Conservation (phyloP, 768 basidiomycete genomes). For the Suillus spraguei region DNA sequence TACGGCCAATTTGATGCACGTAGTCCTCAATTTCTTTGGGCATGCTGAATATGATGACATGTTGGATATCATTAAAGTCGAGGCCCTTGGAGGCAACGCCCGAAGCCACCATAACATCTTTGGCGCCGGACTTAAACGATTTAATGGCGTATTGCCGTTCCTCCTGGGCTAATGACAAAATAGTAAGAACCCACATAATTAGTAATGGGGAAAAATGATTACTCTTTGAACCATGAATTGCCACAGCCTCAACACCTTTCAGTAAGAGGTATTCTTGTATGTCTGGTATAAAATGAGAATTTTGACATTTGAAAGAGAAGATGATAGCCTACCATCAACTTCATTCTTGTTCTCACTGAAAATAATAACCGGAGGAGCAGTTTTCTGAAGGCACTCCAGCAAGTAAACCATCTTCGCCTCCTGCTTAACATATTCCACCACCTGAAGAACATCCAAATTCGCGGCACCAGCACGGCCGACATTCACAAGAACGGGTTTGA, state of each 20-base stretch:
- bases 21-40: conserved; percentile 99
- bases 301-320: conserved; percentile 1
- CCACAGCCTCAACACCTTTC: conserved; percentile 98
- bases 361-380: conserved; percentile 95
- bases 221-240: conserved; percentile 99
- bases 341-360: conserved; percentile 99
- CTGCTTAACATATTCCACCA: conserved; percentile 98
- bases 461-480: conserved; percentile 98
- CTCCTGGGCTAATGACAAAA: conserved; percentile 73
- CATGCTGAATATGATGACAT: conserved; percentile 99
- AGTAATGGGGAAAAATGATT: conserved; percentile 11
- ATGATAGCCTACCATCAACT: conserved; percentile 78
- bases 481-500: conserved; percentile 93
- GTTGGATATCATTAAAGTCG: conserved; percentile 98
- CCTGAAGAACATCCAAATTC: conserved; percentile 93
- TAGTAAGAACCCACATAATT: conserved; percentile 7
- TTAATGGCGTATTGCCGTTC: conserved; percentile 99
- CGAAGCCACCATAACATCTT: conserved; percentile 99
- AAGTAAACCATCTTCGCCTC: conserved; percentile 99
- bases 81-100: conserved; percentile 97
- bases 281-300: conserved; percentile 50
- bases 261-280: conserved; percentile 97
- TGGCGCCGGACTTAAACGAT: conserved; percentile 95
- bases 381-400: conserved; percentile 96
- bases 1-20: conserved; percentile 98